Evolutionary conservation across 441 rosid genomes (phyloP), one percentile per base, ranked within the genome.

Genomic region (Pelargonium exstipulatum): DNA sequence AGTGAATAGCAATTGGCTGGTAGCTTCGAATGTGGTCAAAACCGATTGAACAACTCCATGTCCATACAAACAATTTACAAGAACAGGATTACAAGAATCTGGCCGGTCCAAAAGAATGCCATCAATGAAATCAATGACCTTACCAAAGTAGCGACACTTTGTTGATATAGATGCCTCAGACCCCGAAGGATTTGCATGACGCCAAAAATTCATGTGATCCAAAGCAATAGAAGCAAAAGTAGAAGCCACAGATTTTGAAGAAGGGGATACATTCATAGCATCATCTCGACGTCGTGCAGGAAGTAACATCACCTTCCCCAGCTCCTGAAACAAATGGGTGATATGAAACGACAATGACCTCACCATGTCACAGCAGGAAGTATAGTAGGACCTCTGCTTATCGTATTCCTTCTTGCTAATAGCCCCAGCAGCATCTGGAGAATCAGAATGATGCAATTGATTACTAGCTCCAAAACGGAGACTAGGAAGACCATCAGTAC

Each of bases 201-300:
- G 88, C 66, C 83, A 88, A 77, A 92, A 95, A 76, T 84, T 90
- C 85, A 95, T 85, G 78, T 95, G 95, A 76, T 84, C 94, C 76
- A 84, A 69, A 14, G 88, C 82, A 78, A 89, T 87, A 69, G 90
- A 88, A 64, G 99, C 97, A 82, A 92, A 86, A 73, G 77, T 80
- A 71, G 88, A 80, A 55, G 98, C 96, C 80, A 89, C 97, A 72
- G 81, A 83, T 79, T 89, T 95, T n/a, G 99, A 88, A 29, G 96
- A 73, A n/a, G 94, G 83, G 75, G 99, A 85, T 49, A 87, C 90
- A 86, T 83, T 92, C 46, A 89, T 79, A 13, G 91, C 83, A 73
- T 95, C 99, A 69, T 92, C 99, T 66, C 99, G 97, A 53, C 96
- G 87, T 68, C 95, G 97, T 73, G 99, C 87, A 72, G 96, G 98